Percentiles rank a stretch among this genome's conserved stretches.
phyloP scores from a whole-genome alignment of 2,329 filamentous ascomycete genomes.

The Rutstroemia sp. region DNA sequence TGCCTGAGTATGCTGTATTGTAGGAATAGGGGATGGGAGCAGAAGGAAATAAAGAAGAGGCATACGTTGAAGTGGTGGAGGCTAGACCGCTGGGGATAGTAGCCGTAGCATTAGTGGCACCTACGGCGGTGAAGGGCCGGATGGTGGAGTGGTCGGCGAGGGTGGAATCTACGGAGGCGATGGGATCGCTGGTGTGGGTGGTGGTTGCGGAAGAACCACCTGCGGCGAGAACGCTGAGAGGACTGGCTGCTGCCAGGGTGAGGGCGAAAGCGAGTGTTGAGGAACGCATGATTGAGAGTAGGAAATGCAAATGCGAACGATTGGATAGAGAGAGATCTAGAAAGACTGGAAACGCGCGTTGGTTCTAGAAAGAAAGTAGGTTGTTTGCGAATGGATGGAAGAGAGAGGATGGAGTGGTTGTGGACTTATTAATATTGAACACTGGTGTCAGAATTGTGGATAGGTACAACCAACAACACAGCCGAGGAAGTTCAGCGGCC shows the following conservation, averaged over 20 bases:
- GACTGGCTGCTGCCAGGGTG: slow-evolving; percentile 3
- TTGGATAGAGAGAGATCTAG: background rate
- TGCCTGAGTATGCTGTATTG: background rate
- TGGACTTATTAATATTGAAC: slow-evolving; percentile 1
- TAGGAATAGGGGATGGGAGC: background rate
- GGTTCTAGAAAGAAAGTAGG: background rate
- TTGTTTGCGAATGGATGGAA: background rate
- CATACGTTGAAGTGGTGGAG: background rate
- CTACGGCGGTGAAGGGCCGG: background rate
- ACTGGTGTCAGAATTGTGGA: background rate
- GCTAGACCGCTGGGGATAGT: background rate
- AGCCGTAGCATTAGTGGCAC: background rate
- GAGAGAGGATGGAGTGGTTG: background rate
- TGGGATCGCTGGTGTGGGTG: background rate
- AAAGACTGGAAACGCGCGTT: background rate
- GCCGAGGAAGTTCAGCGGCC: slow-evolving; percentile 3
- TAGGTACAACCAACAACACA: slow-evolving; percentile 4
- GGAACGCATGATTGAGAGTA: slow-evolving; percentile 3
- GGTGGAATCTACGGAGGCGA: background rate
- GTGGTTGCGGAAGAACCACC: background rate
- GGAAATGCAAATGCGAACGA: background rate
- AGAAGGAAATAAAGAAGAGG: background rate
- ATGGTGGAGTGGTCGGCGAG: background rate
- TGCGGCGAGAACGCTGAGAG: slow-evolving; percentile 2
- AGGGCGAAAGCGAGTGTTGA: slow-evolving; percentile 6